Conservation (phyloP, 192 early-diverging fungal genomes). For the Entomortierella parvispora region DNA sequence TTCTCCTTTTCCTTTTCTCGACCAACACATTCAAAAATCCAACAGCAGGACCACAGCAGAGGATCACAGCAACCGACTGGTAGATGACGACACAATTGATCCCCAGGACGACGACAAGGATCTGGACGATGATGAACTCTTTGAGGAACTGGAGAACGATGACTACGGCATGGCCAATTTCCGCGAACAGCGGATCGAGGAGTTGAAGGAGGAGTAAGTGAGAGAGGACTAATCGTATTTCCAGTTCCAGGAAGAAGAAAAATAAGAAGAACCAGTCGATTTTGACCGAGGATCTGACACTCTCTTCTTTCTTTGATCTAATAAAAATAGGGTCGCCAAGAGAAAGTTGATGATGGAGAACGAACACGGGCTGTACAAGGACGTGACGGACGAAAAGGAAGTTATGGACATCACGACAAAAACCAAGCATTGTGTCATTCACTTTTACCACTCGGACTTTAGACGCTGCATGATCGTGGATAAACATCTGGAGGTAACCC, state of each 20-base stretch:
- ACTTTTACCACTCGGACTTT: constrained; percentile 95
- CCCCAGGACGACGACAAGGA: constrained; percentile 60
- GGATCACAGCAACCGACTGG: constrained; percentile 6
- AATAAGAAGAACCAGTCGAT: too few relatives aligned
- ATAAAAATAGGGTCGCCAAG: constrained; percentile 63
- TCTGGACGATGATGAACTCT: constrained; percentile 78
- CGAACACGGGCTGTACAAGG: constrained; percentile 81
- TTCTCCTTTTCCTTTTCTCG: too few relatives aligned
- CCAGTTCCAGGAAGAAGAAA: too few relatives aligned
- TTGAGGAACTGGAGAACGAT: constrained; percentile 89
- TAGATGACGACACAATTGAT: constrained; percentile 42
- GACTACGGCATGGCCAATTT: constrained; percentile 75
- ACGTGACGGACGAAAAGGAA: constrained; percentile 83
- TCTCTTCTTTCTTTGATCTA: not conserved
- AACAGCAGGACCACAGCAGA: not conserved
- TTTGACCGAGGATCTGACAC: too few relatives aligned
- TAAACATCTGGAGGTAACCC: constrained; percentile 77
- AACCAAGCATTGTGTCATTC: constrained; percentile 77
- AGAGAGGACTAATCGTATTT: too few relatives aligned
- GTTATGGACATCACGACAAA: constrained; percentile 82
- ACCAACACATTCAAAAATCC: too few relatives aligned
- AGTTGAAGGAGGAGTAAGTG: constrained; percentile 85
- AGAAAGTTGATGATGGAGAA: constrained; percentile 69
- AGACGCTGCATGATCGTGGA: constrained; percentile 94
- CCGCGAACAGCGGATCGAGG: constrained; percentile 86